These are phyloP conservation scores for Lentinula novae-zelandiae DNA, from an alignment of 1,284 basidiomycete species.

Conservation along the genomic window DNA sequence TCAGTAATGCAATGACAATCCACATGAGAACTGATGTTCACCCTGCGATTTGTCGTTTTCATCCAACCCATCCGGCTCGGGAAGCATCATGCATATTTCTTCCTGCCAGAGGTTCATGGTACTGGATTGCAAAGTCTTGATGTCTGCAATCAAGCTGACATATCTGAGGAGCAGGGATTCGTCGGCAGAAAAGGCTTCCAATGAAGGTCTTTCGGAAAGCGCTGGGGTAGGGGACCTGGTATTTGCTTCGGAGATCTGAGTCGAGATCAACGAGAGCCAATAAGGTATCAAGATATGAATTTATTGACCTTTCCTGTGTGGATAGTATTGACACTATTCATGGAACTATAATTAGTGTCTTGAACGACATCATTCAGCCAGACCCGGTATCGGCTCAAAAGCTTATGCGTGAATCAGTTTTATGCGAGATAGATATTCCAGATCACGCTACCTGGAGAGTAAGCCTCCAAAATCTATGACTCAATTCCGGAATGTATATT, in stretches of 20 bases:
- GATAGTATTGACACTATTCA: slow-evolving; percentile 6
- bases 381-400: slow-evolving; percentile 72
- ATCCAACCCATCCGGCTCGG: slow-evolving; percentile 28
- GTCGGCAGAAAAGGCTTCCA: slow-evolving; percentile 56
- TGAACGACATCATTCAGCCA: slow-evolving; percentile 62
- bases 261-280: not conserved
- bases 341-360: slow-evolving; percentile 27
- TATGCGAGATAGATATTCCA: slow-evolving; percentile 12
- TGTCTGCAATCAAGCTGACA: slow-evolving; percentile 62
- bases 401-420: slow-evolving; percentile 35
- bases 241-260: not conserved
- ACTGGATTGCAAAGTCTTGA: slow-evolving; percentile 50
- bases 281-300: not conserved
- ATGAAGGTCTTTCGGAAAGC: slow-evolving; percentile 42
- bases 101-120: slow-evolving; percentile 58
- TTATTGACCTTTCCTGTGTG: slow-evolving; percentile 19
- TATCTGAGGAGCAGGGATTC: slow-evolving; percentile 60
- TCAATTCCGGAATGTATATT: slow-evolving; percentile 78
- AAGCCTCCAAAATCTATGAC: slow-evolving; percentile 83
- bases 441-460: slow-evolving; percentile 68
- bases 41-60: slow-evolving; percentile 50
- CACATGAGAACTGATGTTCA: slow-evolving; percentile 22
- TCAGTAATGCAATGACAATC: not conserved
- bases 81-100: slow-evolving; percentile 62
- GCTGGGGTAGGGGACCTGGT: slow-evolving; percentile 51